phyloP scores from a whole-genome alignment of 352 stramenopile species.

The Phytophthora fragariae region DNA sequence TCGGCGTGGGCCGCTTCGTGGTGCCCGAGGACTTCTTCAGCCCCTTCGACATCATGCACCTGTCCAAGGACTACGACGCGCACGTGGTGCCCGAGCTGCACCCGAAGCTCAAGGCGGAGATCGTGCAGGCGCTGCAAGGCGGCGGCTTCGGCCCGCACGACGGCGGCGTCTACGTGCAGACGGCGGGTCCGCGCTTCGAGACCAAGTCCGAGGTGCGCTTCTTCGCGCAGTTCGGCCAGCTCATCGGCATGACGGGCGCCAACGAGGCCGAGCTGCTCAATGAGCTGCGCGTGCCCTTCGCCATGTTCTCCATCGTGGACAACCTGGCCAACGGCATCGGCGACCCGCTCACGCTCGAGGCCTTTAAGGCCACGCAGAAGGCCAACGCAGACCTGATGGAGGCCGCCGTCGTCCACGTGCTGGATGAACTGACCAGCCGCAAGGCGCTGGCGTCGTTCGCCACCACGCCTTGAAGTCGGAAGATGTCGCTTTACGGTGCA shows the following conservation, averaged over 20 bases:
- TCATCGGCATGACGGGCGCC: slow-evolving; percentile 90
- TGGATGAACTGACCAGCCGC: slow-evolving; percentile 54
- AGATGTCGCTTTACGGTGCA: background rate
- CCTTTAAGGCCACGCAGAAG: slow-evolving; percentile 85
- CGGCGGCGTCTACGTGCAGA: slow-evolving; percentile 89
- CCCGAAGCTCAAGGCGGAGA: slow-evolving; percentile 48
- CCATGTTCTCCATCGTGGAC: slow-evolving; percentile 90
- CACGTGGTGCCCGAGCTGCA: slow-evolving; percentile 84
- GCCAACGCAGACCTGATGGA: slow-evolving; percentile 78
- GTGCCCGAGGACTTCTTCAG: slow-evolving; percentile 92
- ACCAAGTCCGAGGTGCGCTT: slow-evolving; percentile 92
- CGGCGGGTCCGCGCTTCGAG: slow-evolving; percentile 86
- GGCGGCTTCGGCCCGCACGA: slow-evolving; percentile 65
- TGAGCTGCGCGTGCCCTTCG: slow-evolving; percentile 82
- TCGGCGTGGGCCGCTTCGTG: slow-evolving; percentile 52
- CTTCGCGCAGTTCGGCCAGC: slow-evolving; percentile 85
- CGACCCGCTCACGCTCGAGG: slow-evolving; percentile 77
- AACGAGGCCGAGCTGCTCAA: slow-evolving; percentile 90
- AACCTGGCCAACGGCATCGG: slow-evolving; percentile 90
- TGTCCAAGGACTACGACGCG: slow-evolving; percentile 84
- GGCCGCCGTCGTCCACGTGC: slow-evolving; percentile 60
- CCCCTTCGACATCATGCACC: slow-evolving; percentile 85
- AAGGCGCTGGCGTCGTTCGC: slow-evolving; percentile 45
- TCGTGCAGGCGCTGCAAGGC: slow-evolving; percentile 58
- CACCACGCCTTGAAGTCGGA: background rate